Percentiles rank a stretch among this genome's conserved stretches.
Conservation (phyloP, 768 basidiomycete genomes). For the Termitomyces sp. region DNA sequence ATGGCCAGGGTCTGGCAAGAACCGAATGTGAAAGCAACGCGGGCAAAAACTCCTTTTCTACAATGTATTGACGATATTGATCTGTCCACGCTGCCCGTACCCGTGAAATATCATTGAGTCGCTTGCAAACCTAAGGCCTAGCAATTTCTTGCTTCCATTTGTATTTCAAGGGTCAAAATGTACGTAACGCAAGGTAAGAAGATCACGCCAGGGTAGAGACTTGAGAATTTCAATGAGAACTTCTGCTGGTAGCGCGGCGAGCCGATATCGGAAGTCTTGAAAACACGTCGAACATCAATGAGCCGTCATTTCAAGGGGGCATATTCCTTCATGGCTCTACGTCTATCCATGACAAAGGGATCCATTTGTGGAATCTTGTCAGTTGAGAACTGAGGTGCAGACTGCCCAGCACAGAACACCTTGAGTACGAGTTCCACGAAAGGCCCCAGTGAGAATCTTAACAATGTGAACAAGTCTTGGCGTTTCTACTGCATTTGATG, state of each 20-base stretch:
- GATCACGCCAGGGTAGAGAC: background rate
- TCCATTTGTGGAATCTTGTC: background rate
- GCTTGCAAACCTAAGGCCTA: background rate
- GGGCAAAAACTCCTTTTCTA: background rate
- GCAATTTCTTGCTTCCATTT: background rate
- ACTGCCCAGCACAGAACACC: background rate
- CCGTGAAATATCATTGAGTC: background rate
- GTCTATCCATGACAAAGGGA: background rate
- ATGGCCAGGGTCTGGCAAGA: too few relatives aligned
- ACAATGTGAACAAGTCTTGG: too few relatives aligned
- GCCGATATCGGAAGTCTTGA: background rate
- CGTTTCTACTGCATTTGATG: too few relatives aligned
- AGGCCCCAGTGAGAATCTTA: too few relatives aligned
- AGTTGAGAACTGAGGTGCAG: background rate
- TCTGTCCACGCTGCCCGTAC: background rate
- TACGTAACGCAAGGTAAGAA: background rate
- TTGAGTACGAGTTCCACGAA: too few relatives aligned
- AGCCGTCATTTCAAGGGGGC: background rate
- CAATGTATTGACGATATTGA: background rate
- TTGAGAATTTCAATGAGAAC: background rate
- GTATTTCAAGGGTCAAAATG: background rate
- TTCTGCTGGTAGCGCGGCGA: background rate
- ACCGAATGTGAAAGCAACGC: too few relatives aligned
- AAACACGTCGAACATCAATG: background rate
- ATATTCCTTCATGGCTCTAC: background rate